Evolutionary conservation across 208 protist genomes (phyloP).

Genomic region (Leptomonas seymouri): DNA sequence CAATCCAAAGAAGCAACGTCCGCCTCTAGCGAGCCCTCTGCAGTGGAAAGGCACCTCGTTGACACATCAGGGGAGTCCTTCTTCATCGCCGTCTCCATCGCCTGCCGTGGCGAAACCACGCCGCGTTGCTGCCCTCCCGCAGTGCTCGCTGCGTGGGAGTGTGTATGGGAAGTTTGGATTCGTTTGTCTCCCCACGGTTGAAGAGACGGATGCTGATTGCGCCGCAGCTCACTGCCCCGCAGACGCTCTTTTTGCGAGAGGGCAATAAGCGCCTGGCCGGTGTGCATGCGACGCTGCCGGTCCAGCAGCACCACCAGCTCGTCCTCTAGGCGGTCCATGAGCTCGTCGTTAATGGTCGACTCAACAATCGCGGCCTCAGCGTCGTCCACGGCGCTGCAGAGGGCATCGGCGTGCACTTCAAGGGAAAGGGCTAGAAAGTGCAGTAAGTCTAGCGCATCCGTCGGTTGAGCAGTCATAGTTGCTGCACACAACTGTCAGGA

Average conservation of each 20-base stretch:
- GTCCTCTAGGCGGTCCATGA: slow-evolving; percentile 46
- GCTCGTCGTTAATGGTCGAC: slow-evolving; percentile 57
- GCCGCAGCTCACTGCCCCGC: slow-evolving; percentile 20
- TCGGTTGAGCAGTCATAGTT: slow-evolving; percentile 1
- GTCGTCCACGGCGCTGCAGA: slow-evolving; percentile 66
- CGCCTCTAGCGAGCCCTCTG: slow-evolving; percentile 16
- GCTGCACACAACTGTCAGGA: too few relatives aligned
- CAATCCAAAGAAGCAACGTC: slow-evolving; percentile 37
- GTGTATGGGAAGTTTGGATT: slow-evolving; percentile 31
- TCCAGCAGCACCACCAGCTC: slow-evolving; percentile 46
- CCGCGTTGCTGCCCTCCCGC: background rate
- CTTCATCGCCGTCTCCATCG: background rate
- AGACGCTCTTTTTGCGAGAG: slow-evolving; percentile 34
- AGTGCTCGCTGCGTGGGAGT: slow-evolving; percentile 15
- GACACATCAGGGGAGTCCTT: background rate
- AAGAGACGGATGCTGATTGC: background rate
- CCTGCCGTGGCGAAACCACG: background rate
- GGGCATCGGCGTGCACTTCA: slow-evolving; percentile 74
- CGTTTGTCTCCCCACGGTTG: slow-evolving; percentile 9
- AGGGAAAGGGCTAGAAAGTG: slow-evolving; percentile 69
- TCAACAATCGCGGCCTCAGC: slow-evolving; percentile 46
- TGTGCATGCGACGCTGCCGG: slow-evolving; percentile 53
- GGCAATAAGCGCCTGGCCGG: slow-evolving; percentile 37
- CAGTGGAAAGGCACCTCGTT: slow-evolving; percentile 5
- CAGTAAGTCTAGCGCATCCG: slow-evolving; percentile 51